A percentile compares a stretch with the other conserved stretches of the same genome.
Conservation (phyloP, 2,329 filamentous ascomycete species). For the Xenoacremonium recifei region DNA sequence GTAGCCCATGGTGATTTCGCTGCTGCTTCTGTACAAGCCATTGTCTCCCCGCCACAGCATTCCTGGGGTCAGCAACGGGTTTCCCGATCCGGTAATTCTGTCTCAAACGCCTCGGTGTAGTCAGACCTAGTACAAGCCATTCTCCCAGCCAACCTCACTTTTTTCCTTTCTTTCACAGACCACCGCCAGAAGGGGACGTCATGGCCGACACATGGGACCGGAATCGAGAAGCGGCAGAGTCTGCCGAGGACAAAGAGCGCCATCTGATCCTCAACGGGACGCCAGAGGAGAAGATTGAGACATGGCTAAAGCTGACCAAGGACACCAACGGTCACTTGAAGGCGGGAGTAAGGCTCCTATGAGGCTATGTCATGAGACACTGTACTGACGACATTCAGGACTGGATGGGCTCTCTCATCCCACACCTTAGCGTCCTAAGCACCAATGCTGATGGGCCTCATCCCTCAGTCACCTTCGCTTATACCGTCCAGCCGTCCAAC, state of each 20-base stretch:
- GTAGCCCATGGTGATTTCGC: no score
- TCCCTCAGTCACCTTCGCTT: constrained; percentile 44
- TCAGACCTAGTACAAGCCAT: no score
- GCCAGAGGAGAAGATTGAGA: constrained; percentile 29
- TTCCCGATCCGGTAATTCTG: no score
- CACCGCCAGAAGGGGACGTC: no score
- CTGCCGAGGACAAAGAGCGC: constrained; percentile 4
- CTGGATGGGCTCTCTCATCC: constrained; percentile 44
- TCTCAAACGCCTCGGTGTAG: no score
- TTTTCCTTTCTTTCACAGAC: no score
- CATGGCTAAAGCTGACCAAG: constrained; percentile 29
- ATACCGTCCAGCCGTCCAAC: constrained; percentile 49
- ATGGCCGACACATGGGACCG: constrained; percentile 11
- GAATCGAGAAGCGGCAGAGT: constrained; percentile 3
- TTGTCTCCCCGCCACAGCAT: no score
- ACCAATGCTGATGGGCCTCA: constrained; percentile 33
- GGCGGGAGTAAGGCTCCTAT: constrained; percentile 29
- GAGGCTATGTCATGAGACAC: no score
- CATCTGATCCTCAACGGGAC: constrained; percentile 27
- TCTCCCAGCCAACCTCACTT: no score
- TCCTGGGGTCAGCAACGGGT: no score
- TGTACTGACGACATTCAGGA: constrained; percentile 32
- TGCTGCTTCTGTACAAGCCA: no score
- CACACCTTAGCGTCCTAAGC: constrained; percentile 37
- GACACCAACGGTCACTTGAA: constrained; percentile 27